Conservation (phyloP, 768 basidiomycete genomes). For the Mycena belliarum region DNA sequence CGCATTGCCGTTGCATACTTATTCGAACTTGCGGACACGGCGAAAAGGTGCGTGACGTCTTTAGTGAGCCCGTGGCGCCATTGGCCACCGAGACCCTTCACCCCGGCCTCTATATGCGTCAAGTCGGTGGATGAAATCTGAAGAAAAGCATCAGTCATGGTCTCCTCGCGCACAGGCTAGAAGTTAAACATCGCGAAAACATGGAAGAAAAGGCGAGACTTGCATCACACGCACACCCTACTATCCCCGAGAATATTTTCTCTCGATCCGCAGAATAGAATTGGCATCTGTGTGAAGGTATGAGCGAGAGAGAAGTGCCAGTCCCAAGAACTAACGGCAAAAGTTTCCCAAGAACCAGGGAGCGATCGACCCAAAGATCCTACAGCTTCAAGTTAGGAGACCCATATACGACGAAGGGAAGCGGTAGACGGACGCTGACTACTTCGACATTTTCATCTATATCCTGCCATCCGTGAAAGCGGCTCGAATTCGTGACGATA, state of each 20-base stretch:
- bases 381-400: constrained; percentile 24
- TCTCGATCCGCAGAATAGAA: constrained; percentile 77
- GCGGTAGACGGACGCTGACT: constrained; percentile 20
- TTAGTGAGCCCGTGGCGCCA: constrained; percentile 75
- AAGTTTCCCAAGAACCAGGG: constrained; percentile 53
- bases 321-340: constrained; percentile 48
- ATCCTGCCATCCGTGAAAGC: constrained; percentile 56
- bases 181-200: background rate
- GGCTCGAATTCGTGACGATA: constrained; percentile 56
- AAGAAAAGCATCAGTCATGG: too few species aligned
- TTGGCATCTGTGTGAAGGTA: constrained; percentile 42
- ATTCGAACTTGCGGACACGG: constrained; percentile 48
- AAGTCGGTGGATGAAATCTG: constrained; percentile 66
- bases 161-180: too few species aligned
- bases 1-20: constrained; percentile 59
- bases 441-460: constrained; percentile 29
- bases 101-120: constrained; percentile 71
- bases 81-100: constrained; percentile 79
- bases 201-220: constrained; percentile 18
- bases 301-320: background rate
- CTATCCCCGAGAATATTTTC: constrained; percentile 82
- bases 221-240: constrained; percentile 72
- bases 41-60: constrained; percentile 88
- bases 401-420: background rate
- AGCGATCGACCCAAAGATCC: constrained; percentile 73